phyloP scores from a whole-genome alignment of 2,329 filamentous ascomycete species.

The Fusarium torulosum region DNA sequence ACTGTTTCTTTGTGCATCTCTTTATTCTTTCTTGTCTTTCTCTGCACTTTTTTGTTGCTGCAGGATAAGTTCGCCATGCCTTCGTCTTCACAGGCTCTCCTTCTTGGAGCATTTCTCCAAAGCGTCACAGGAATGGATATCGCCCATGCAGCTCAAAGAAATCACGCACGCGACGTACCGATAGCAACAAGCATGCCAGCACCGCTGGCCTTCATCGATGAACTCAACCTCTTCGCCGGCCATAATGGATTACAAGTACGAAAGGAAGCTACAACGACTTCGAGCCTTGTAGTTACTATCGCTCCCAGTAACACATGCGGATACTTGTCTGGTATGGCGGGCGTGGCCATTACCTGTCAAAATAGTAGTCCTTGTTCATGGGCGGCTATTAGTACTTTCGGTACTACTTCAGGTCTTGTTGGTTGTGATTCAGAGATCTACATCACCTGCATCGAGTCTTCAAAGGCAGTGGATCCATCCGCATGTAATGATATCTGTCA shows the following conservation, averaged over 20 bases:
- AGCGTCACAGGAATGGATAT: too few relatives aligned
- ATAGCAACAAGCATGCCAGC: background rate
- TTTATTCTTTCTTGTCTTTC: too few relatives aligned
- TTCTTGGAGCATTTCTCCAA: too few relatives aligned
- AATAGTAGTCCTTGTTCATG: background rate
- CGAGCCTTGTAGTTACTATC: background rate
- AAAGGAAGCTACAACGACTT: background rate
- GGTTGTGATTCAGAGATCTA: background rate
- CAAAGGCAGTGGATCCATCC: fast-evolving
- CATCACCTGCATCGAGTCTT: background rate
- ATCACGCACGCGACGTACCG: too few relatives aligned
- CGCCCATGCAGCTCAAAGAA: too few relatives aligned
- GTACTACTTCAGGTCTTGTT: background rate
- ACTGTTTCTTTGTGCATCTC: too few relatives aligned
- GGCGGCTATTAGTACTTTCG: background rate
- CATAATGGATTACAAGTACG: background rate
- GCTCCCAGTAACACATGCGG: background rate
- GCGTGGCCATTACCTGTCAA: background rate
- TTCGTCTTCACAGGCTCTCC: too few relatives aligned
- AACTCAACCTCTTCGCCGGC: fast-evolving
- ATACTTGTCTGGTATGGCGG: background rate
- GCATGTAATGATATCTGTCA: background rate
- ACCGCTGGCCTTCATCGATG: background rate
- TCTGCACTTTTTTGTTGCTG: too few relatives aligned
- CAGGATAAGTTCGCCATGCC: too few relatives aligned